These are phyloP conservation scores for Silene conica DNA, from an alignment of 148 eudicot species.

Conservation along the genomic window DNA sequence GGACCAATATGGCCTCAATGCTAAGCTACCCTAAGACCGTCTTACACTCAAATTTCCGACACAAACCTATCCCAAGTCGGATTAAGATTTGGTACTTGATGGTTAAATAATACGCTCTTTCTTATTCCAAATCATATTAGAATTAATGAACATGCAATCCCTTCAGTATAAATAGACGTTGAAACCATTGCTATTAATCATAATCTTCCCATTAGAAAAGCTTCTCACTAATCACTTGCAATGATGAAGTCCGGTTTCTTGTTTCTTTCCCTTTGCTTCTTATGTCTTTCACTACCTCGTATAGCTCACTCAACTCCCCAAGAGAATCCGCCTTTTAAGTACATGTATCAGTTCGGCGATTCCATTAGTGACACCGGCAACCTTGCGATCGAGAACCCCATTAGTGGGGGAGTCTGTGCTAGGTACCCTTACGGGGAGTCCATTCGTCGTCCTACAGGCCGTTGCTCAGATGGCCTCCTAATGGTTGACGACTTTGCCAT, in stretches of 20 bases:
- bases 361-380: slow-evolving; percentile 27
- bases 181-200: not conserved
- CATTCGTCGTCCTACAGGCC: slow-evolving; percentile 19
- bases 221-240: not conserved
- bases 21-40: not conserved
- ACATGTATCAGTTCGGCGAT: slow-evolving; percentile 26
- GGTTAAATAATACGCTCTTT: not conserved
- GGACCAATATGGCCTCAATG: not conserved
- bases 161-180: not conserved
- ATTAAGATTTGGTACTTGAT: not conserved
- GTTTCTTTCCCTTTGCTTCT: not conserved
- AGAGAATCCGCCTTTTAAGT: not conserved
- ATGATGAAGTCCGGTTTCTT: slow-evolving; percentile 1
- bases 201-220: not conserved
- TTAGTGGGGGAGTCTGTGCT: not conserved
- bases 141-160: not conserved
- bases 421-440: slow-evolving; percentile 16
- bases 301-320: not conserved
- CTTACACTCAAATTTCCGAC: not conserved
- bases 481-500: slow-evolving; percentile 19
- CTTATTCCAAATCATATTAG: not conserved
- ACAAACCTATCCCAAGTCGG: not conserved
- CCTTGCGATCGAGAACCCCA: slow-evolving; percentile 10
- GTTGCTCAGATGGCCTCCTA: slow-evolving; percentile 19
- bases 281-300: not conserved